Evolutionary conservation across 2,329 filamentous ascomycete genomes (phyloP), one percentile per base, ranked within the genome.

Genomic region (Talaromyces sp.): DNA sequence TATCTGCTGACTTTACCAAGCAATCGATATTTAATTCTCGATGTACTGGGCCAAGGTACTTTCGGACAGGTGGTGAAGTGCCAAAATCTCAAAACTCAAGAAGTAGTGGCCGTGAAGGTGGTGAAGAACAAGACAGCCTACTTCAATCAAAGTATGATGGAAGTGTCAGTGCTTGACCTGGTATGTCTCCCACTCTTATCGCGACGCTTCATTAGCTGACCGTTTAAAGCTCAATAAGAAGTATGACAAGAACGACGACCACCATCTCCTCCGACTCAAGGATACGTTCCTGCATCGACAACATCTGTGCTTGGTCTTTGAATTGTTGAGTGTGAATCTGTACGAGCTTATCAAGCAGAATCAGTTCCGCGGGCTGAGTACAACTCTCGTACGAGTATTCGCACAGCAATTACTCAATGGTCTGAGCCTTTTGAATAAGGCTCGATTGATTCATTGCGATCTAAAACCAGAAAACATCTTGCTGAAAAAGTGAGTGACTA

Each of bases 101-200:
- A 99, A 79, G 95, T 99, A 45, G 95, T 99, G 52, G 95, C 95
- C 3, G 95, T 99, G 70, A 99, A 99, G 81, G 95, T 99, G 63
- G 95, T 99, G 81, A 99, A 99, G 82, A 99, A 99, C 79, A 89
- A 94, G 73, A 99, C 95, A 1, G 95, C 95, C 43, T 99, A 99
- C 78, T 99, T 99, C 83, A 99, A 99, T 76, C 95, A 99, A 79
- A 98, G 95, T 78, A 99, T 99, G 95, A 99, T 99, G 95, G 95
- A 99, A 77, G 95, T 99, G 37, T 99, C 95, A 1, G 95, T 99
- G 27, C 84, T 99, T 65, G 95, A 99, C 78, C 77, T 99, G 84
- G 92, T 96, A 84, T 65, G 87, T 71, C 39, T 37, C 11, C n/a
- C 3, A 11, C 19, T 17, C 25, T 31, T 17, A 7, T 27, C 22